These are phyloP conservation scores for Talaromyces sp. DNA, from an alignment of 2,329 filamentous ascomycete species.

Conservation along the genomic window DNA sequence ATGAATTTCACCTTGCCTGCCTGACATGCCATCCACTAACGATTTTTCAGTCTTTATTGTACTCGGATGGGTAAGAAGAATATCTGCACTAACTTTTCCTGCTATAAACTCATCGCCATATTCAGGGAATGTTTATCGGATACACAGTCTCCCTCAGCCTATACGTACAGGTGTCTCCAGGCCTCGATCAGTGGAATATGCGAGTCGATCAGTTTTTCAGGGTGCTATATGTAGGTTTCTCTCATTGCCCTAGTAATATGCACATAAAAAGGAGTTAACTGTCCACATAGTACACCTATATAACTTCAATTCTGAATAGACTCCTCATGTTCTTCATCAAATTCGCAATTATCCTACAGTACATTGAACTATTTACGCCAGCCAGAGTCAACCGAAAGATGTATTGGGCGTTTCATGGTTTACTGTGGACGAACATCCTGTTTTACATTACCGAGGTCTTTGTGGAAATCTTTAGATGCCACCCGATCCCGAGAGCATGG, in stretches of 20 bases:
- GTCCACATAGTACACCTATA: background rate
- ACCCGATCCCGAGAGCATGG: background rate
- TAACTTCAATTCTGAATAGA: slow-evolving; percentile 2
- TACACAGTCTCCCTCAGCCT: background rate
- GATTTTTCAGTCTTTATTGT: background rate
- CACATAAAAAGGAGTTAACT: background rate
- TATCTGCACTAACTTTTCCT: background rate
- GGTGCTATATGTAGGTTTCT: background rate
- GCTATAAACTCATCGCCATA: background rate
- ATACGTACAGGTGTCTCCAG: background rate
- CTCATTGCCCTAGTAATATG: no score
- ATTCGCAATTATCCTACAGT: slow-evolving; percentile 8
- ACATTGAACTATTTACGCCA: slow-evolving; percentile 5
- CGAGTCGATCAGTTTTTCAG: background rate
- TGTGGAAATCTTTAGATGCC: slow-evolving; percentile 1
- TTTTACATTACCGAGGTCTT: background rate
- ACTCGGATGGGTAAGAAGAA: slow-evolving; percentile 7
- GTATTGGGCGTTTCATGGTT: background rate
- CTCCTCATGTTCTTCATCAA: background rate
- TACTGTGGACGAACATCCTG: slow-evolving; percentile 5
- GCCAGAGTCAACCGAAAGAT: background rate
- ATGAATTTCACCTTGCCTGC: background rate
- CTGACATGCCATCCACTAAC: background rate
- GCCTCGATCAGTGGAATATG: background rate
- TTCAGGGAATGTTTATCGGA: background rate